These are phyloP conservation scores for Pythium monospermum DNA, from an alignment of 352 stramenopile species.

Conservation along the genomic window DNA sequence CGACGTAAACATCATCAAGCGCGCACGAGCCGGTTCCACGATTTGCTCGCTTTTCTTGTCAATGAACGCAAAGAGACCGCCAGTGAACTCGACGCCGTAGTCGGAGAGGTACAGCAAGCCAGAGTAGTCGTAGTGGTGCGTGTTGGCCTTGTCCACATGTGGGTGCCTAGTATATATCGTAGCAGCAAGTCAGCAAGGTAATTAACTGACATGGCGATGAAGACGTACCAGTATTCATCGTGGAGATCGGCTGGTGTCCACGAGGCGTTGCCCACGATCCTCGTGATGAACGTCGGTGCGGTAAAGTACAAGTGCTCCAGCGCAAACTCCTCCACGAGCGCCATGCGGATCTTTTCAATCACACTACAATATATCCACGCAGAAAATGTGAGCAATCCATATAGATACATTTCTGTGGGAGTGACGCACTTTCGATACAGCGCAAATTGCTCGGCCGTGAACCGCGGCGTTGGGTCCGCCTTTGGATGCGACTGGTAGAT, in stretches of 20 bases:
- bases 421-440: slow-evolving; percentile 59
- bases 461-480: slow-evolving; percentile 45
- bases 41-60: slow-evolving; percentile 68
- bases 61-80: slow-evolving; percentile 87
- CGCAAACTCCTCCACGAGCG: slow-evolving; percentile 77
- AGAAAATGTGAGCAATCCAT: too few species aligned
- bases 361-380: slow-evolving; percentile 30
- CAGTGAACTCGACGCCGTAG: slow-evolving; percentile 82
- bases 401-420: not conserved
- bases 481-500: slow-evolving; percentile 69
- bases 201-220: too few species aligned
- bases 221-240: slow-evolving; percentile 89
- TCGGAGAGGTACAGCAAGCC: slow-evolving; percentile 86
- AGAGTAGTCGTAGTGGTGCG: slow-evolving; percentile 92
- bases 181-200: too few species aligned
- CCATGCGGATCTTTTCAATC: slow-evolving; percentile 75
- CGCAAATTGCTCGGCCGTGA: slow-evolving; percentile 76
- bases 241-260: slow-evolving; percentile 81
- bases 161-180: slow-evolving; percentile 79
- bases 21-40: slow-evolving; percentile 64
- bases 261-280: slow-evolving; percentile 76
- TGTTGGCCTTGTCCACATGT: slow-evolving; percentile 93
- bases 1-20: slow-evolving; percentile 89
- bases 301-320: slow-evolving; percentile 86
- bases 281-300: slow-evolving; percentile 91